These are phyloP conservation scores for Lipomyces sp. DNA, from an alignment of 805 yeast genomes.

Conservation along the genomic window DNA sequence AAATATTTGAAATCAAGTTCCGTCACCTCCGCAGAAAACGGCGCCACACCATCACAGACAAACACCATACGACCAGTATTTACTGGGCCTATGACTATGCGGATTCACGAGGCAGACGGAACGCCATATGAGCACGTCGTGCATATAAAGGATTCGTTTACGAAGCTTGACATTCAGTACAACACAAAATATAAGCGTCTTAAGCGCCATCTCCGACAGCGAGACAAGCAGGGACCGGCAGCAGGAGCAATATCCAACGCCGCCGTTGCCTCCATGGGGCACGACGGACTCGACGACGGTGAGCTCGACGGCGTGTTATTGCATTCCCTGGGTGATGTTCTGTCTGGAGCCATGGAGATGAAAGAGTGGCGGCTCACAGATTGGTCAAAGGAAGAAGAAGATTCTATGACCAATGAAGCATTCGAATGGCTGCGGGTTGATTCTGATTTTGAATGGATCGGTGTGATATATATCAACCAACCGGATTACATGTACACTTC, in stretches of 20 bases:
- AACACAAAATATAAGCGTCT: slow-evolving; percentile 87
- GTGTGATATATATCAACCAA: slow-evolving; percentile 73
- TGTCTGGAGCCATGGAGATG: slow-evolving; percentile 58
- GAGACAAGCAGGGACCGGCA: slow-evolving; percentile 39
- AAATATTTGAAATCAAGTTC: slow-evolving; percentile 30
- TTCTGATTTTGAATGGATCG: slow-evolving; percentile 96
- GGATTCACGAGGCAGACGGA: slow-evolving; percentile 97
- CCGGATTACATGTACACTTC: slow-evolving; percentile 95
- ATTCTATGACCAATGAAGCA: slow-evolving; percentile 69
- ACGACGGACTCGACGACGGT: slow-evolving; percentile 17
- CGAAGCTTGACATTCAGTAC: slow-evolving; percentile 89
- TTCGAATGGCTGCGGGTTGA: slow-evolving; percentile 98
- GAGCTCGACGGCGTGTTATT: slow-evolving; percentile 40
- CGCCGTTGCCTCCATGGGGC: slow-evolving; percentile 17
- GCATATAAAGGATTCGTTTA: slow-evolving; percentile 76
- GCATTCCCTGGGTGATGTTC: slow-evolving; percentile 73
- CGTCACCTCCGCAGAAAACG: slow-evolving; percentile 1
- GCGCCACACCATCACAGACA: no score
- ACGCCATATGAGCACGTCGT: slow-evolving; percentile 98
- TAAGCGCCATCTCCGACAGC: slow-evolving; percentile 52
- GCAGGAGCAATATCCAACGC: slow-evolving; percentile 16
- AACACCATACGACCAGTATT: slow-evolving; percentile 46
- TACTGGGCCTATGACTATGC: slow-evolving; percentile 92
- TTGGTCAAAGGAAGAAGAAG: slow-evolving; percentile 67
- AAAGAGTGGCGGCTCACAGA: slow-evolving; percentile 71